phyloP scores from a whole-genome alignment of 176 grass and related monocot species.

The Carex pumila region DNA sequence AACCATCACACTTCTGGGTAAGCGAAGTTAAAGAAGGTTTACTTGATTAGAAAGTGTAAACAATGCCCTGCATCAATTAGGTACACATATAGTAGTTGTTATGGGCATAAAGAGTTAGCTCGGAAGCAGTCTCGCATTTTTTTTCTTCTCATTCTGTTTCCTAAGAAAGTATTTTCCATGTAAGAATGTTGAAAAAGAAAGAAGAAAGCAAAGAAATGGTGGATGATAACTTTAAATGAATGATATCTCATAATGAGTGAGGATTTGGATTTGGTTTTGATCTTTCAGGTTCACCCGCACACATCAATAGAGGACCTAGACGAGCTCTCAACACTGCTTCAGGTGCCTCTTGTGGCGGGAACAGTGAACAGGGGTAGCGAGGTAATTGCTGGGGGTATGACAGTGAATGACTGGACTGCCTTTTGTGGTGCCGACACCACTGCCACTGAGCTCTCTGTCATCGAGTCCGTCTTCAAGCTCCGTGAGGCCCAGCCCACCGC shows the following conservation, averaged over 20 bases:
- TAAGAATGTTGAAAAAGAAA: background rate
- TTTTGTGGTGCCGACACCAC: slow-evolving; percentile 94
- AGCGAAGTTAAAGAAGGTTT: background rate
- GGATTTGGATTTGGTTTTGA: too few species aligned
- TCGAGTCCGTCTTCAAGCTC: slow-evolving; percentile 91
- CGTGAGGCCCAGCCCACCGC: slow-evolving; percentile 59
- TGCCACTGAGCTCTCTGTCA: slow-evolving; percentile 84
- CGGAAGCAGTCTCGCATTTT: background rate
- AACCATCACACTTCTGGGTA: too few species aligned
- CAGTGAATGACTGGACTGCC: slow-evolving; percentile 94
- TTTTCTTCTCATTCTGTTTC: background rate
- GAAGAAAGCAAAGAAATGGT: background rate
- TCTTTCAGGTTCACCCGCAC: slow-evolving; percentile 79
- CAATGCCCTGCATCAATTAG: background rate
- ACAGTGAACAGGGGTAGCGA: slow-evolving; percentile 96
- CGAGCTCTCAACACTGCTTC: slow-evolving; percentile 87
- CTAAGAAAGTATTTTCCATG: background rate
- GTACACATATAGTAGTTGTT: too few species aligned
- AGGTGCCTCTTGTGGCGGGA: slow-evolving; percentile 89
- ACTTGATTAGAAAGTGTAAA: background rate
- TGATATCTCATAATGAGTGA: background rate
- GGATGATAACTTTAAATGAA: background rate
- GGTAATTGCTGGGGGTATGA: slow-evolving; percentile 86
- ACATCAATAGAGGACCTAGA: slow-evolving; percentile 98
- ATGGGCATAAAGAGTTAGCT: background rate